Evolutionary conservation across 2,329 filamentous ascomycete species (phyloP).

Genomic region (Colletotrichum godetiae): DNA sequence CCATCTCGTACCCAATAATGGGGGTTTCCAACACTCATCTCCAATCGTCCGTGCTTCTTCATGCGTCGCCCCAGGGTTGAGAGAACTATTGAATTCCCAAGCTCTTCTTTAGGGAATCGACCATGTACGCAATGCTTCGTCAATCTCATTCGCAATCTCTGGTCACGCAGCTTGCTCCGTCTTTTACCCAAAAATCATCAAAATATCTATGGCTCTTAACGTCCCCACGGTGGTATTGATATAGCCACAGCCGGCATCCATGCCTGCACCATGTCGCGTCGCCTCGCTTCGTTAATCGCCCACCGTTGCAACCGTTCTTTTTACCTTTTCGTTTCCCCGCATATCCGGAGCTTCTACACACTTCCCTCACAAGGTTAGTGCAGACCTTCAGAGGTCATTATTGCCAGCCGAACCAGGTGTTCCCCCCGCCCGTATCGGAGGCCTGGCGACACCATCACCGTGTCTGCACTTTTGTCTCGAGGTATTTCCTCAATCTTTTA

Average conservation of each 20-base stretch:
- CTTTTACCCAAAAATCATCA: slow-evolving; percentile 12
- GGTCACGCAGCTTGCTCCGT: slow-evolving; percentile 1
- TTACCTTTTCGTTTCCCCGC: slow-evolving; percentile 22
- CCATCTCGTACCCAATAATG: slow-evolving; percentile 30
- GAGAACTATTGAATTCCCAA: slow-evolving; percentile 8
- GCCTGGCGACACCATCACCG: background rate
- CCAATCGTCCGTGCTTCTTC: slow-evolving; percentile 35
- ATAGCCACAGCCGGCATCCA: slow-evolving; percentile 7
- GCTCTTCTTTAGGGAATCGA: slow-evolving; percentile 1
- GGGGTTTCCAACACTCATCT: slow-evolving; percentile 32
- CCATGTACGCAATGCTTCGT: slow-evolving; percentile 23
- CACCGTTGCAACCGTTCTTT: slow-evolving; percentile 13
- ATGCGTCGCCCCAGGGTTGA: slow-evolving; percentile 24
- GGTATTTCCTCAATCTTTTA: background rate
- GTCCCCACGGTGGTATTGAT: slow-evolving; percentile 17
- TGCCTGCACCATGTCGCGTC: slow-evolving; percentile 26
- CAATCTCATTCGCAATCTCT: slow-evolving; percentile 32
- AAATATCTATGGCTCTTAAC: background rate
- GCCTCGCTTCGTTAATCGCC: slow-evolving; percentile 31
- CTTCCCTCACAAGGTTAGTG: background rate
- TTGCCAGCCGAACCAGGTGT: slow-evolving; percentile 6
- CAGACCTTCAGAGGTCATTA: background rate
- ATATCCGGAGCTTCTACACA: slow-evolving; percentile 3
- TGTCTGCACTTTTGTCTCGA: background rate
- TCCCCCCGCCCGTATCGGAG: background rate